Percentiles rank a stretch among this genome's conserved stretches.
phyloP scores from a whole-genome alignment of 768 basidiomycete genomes.

The Tricholoma bakamatsutake region DNA sequence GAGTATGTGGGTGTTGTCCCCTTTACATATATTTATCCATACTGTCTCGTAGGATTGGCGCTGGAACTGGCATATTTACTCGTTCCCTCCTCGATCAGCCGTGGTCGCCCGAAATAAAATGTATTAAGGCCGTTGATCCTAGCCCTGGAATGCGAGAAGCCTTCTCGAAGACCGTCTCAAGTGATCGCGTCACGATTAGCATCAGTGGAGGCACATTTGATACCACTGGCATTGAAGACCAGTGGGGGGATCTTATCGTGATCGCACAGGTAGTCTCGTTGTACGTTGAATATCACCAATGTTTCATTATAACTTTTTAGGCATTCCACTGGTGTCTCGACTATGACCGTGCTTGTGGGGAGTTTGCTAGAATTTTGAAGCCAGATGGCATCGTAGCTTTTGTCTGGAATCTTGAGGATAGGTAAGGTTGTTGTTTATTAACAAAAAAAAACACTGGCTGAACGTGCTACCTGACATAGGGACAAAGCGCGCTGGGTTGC shows the following conservation, averaged over 20 bases:
- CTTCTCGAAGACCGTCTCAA: slow-evolving; percentile 52
- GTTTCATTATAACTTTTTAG: slow-evolving; percentile 27
- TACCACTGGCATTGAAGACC: slow-evolving; percentile 48
- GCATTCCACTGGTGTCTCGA: slow-evolving; percentile 95
- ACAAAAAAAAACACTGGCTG: neutral
- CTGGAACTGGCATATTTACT: slow-evolving; percentile 88
- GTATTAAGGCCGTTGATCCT: slow-evolving; percentile 74
- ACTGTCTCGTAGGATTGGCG: slow-evolving; percentile 53
- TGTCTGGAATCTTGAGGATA: slow-evolving; percentile 91
- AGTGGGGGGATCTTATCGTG: slow-evolving; percentile 74
- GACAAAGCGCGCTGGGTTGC: slow-evolving; percentile 68
- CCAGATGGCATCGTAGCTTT: slow-evolving; percentile 65
- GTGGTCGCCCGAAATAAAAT: slow-evolving; percentile 43
- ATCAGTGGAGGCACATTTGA: slow-evolving; percentile 69
- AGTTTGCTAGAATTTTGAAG: slow-evolving; percentile 78
- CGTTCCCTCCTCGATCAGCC: slow-evolving; percentile 68
- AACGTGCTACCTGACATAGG: slow-evolving; percentile 27
- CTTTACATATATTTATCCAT: neutral
- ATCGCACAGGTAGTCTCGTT: slow-evolving; percentile 57
- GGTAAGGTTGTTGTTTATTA: slow-evolving; percentile 31
- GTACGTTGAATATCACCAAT: neutral
- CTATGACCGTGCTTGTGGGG: slow-evolving; percentile 61
- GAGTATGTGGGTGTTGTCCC: slow-evolving; percentile 44
- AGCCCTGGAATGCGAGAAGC: slow-evolving; percentile 78
- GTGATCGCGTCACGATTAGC: slow-evolving; percentile 44